Conservation (phyloP, 2,329 filamentous ascomycete genomes). For the Sclerotinia trifoliorum region DNA sequence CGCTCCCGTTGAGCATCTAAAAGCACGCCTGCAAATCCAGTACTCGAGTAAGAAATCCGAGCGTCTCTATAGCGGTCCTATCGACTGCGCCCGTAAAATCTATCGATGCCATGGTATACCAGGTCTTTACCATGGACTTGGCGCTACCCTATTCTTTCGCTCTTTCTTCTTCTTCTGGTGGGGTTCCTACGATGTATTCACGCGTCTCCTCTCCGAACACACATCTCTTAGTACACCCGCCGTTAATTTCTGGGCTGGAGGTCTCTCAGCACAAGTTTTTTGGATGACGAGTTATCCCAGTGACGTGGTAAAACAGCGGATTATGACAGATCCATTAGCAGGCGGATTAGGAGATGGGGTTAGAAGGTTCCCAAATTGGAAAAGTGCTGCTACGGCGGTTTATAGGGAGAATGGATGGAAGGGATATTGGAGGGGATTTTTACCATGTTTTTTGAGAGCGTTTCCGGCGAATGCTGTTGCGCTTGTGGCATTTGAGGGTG, state of each 20-base stretch:
- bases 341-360: constrained; percentile 65
- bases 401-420: constrained; percentile 72
- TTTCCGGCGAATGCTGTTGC: constrained; percentile 97
- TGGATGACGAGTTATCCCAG: constrained; percentile 91
- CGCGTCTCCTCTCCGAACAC: constrained; percentile 61
- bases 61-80: constrained; percentile 78
- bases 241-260: constrained; percentile 97
- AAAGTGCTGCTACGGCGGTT: constrained; percentile 73
- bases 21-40: constrained; percentile 90
- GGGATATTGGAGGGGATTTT: constrained; percentile 90
- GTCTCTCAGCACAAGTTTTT: constrained; percentile 88
- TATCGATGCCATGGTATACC: constrained; percentile 68
- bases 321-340: constrained; percentile 93
- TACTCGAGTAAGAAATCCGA: constrained; percentile 78
- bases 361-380: constrained; percentile 72
- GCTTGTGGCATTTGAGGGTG: constrained; percentile 86
- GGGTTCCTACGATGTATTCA: constrained; percentile 88
- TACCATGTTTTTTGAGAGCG: constrained; percentile 89
- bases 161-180: constrained; percentile 98
- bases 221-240: constrained; percentile 73
- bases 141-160: constrained; percentile 82
- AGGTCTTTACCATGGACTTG: constrained; percentile 83
- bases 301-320: constrained; percentile 91
- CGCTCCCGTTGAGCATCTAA: constrained; percentile 91
- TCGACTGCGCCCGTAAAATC: constrained; percentile 77